phyloP scores from a whole-genome alignment of 768 basidiomycete species.

The Pisolithus orientalis region DNA sequence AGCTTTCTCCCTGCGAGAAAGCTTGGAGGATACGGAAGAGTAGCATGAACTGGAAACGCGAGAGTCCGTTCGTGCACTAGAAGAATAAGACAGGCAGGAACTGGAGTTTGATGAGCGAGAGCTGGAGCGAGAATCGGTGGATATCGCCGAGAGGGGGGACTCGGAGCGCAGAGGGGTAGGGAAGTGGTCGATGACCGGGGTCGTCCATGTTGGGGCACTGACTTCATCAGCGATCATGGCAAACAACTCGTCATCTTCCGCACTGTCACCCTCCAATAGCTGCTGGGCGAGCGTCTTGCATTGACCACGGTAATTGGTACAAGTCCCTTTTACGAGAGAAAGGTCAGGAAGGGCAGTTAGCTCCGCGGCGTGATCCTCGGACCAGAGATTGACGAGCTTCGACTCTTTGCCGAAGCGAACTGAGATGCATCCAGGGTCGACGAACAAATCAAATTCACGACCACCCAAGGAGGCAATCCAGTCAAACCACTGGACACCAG shows the following conservation, averaged over 20 bases:
- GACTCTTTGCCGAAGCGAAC: slow-evolving; percentile 47
- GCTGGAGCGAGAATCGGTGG: slow-evolving; percentile 45
- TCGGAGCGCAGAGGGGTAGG: slow-evolving; percentile 44
- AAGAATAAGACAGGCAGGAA: slow-evolving; percentile 65
- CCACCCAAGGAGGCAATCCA: slow-evolving; percentile 70
- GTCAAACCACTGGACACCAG: slow-evolving; percentile 73
- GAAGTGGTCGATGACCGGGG: slow-evolving; percentile 59
- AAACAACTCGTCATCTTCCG: slow-evolving; percentile 70
- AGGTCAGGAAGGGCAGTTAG: slow-evolving; percentile 8
- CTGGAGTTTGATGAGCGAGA: slow-evolving; percentile 67
- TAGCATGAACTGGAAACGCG: slow-evolving; percentile 34
- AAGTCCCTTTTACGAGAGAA: slow-evolving; percentile 12
- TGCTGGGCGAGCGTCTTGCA: slow-evolving; percentile 69
- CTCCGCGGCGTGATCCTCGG: slow-evolving; percentile 40
- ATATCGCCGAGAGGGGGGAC: slow-evolving; percentile 54
- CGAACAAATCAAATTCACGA: slow-evolving; percentile 70
- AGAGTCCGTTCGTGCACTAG: slow-evolving; percentile 51
- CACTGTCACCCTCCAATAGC: slow-evolving; percentile 62
- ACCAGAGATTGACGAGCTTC: slow-evolving; percentile 62
- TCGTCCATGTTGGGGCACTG: slow-evolving; percentile 60
- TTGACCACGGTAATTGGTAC: slow-evolving; percentile 13
- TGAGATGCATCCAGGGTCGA: slow-evolving; percentile 75
- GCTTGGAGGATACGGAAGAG: slow-evolving; percentile 41
- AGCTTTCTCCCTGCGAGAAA: slow-evolving; percentile 64
- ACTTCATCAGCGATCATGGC: slow-evolving; percentile 69